Base-by-base conservation (phyloP, 2,329 filamentous ascomycete genomes). In the Tolypocladium pustulatum region DNA sequence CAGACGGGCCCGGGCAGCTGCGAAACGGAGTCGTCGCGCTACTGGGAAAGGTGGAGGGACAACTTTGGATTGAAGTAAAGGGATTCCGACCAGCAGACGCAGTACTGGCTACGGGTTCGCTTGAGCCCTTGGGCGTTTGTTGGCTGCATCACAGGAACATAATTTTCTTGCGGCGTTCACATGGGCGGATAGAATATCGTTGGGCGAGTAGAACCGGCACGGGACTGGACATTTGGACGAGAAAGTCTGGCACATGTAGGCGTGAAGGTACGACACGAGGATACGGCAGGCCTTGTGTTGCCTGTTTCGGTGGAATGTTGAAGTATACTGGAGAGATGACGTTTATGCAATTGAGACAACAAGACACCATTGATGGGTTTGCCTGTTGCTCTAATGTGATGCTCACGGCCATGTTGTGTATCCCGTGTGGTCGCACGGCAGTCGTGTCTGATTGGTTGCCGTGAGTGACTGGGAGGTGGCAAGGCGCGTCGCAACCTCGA, bases 21-120 rank as follows among this genome's bases (percentile, higher is more conserved):
- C 71, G 84, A 87, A 61, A 81, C 82, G 57, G 88, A 93, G 70
- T 85, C 92, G 65, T 77, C 77, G 56, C 71, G 68, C 34, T 84
- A 78, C 65, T 73, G 73, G 61, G 68, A 78, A 56, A 73, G 75
- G 58, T 80, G 80, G 78, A 75, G 71, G 61, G 68, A 70, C 40
- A 71, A 74, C 12, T 78, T 78, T 60, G 66, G 64, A 52, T 56
- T 61, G 55, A 37, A 41, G 51, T 54, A 51, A 58, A 58, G 20
- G n/a, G 53, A 36, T 22, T 17, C 30, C 4, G 30, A 13, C 30
- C 20, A 3, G 12, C 49, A 53, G 49, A 36, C 49, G 49, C 30
- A 30, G 30, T 22, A 22, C 49, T 12, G 49, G 49, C 5, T 25
- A 13, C 41, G 27, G 49, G 49, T 13, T 13, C 30, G 20, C 10